Conservation (phyloP, 2,329 filamentous ascomycete genomes). For the Sphaerostilbella broomeana region DNA sequence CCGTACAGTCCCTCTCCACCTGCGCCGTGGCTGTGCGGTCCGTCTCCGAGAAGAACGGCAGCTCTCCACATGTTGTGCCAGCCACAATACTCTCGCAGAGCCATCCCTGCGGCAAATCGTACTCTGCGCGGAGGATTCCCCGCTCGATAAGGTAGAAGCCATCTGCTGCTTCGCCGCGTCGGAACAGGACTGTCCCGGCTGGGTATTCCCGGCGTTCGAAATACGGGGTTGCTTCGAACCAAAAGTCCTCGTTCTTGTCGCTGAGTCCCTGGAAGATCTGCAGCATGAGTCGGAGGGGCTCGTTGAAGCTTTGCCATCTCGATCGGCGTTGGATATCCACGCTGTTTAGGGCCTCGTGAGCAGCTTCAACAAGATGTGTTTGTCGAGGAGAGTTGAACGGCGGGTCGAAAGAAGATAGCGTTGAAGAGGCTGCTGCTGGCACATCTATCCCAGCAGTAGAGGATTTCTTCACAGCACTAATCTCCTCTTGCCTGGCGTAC, state of each 20-base stretch:
- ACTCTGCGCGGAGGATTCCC: slow-evolving; percentile 84
- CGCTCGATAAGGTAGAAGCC: slow-evolving; percentile 89
- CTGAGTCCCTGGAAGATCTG: slow-evolving; percentile 93
- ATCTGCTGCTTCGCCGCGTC: slow-evolving; percentile 65
- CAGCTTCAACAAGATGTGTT: slow-evolving; percentile 70
- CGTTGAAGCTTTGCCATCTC: slow-evolving; percentile 80
- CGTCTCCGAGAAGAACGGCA: slow-evolving; percentile 94
- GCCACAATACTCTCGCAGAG: slow-evolving; percentile 90
- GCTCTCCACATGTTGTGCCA: slow-evolving; percentile 88
- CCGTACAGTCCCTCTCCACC: slow-evolving; percentile 73
- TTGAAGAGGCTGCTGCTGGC: slow-evolving; percentile 31
- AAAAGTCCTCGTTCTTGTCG: slow-evolving; percentile 86
- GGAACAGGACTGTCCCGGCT: slow-evolving; percentile 68
- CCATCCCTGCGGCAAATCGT: slow-evolving; percentile 80
- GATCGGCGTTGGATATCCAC: slow-evolving; percentile 52
- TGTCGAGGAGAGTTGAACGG: slow-evolving; percentile 73
- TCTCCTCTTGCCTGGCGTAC: slow-evolving; percentile 62
- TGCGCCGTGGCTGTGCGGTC: slow-evolving; percentile 77
- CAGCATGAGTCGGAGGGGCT: slow-evolving; percentile 84
- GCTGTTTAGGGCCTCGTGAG: slow-evolving; percentile 66
- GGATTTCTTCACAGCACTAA: slow-evolving; percentile 38
- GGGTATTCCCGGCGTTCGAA: slow-evolving; percentile 64
- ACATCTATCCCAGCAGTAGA: slow-evolving; percentile 43
- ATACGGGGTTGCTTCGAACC: slow-evolving; percentile 73
- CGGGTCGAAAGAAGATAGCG: slow-evolving; percentile 30